phyloP scores from a whole-genome alignment of 163 green algal species.

The Chlorella variabilis region DNA sequence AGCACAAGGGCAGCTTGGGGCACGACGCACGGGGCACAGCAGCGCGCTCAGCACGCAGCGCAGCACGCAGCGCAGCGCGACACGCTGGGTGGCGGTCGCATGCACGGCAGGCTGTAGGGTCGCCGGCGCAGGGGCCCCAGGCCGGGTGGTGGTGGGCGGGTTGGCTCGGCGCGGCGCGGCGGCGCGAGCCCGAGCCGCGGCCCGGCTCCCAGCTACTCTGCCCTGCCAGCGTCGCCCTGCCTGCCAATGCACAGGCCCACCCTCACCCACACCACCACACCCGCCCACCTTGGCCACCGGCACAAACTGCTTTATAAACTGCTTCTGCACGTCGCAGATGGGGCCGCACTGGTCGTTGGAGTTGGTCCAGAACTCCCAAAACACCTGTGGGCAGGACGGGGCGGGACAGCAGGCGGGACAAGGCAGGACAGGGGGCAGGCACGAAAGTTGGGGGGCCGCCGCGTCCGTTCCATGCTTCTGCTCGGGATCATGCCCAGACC shows the following conservation, averaged over 20 bases:
- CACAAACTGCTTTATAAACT: slow-evolving; percentile 86
- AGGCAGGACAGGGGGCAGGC: too few species aligned
- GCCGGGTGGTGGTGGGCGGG: too few species aligned
- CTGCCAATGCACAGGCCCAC: background rate
- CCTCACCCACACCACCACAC: background rate
- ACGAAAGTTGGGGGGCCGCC: too few species aligned
- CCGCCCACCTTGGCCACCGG: slow-evolving; percentile 61
- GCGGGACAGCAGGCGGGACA: background rate
- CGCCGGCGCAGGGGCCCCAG: too few species aligned
- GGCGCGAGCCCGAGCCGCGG: background rate
- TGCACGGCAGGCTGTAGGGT: too few species aligned
- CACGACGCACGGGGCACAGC: background rate
- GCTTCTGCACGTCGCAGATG: slow-evolving; percentile 81
- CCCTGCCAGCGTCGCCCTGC: too few species aligned
- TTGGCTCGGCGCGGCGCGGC: background rate
- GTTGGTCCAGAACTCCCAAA: slow-evolving; percentile 95
- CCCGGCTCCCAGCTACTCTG: too few species aligned
- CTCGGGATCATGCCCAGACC: too few species aligned
- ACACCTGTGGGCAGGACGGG: slow-evolving; percentile 63
- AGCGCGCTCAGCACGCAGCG: too few species aligned
- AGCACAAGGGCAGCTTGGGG: background rate
- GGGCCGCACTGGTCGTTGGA: slow-evolving; percentile 87
- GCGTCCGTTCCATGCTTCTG: too few species aligned
- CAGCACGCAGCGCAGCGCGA: too few species aligned
- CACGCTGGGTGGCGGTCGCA: too few species aligned